These are phyloP conservation scores for Amanita inopinata DNA, from an alignment of 768 basidiomycete genomes.

Conservation along the genomic window DNA sequence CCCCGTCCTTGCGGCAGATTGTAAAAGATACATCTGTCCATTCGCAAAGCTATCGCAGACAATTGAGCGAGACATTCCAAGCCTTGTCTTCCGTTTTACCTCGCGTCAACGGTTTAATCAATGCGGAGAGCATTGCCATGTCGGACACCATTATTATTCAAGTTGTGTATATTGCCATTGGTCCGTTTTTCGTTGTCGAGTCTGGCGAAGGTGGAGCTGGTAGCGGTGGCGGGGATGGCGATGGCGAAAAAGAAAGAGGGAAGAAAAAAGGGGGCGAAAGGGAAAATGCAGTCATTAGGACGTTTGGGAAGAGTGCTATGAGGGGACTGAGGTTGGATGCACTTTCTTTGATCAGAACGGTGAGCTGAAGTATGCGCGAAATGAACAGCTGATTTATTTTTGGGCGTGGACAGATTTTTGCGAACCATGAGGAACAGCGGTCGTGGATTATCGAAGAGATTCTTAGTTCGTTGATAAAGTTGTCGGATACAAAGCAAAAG, in stretches of 20 bases:
- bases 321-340: constrained; percentile 75
- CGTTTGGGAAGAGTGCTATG: constrained; percentile 73
- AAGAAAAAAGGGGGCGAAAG: constrained; percentile 32
- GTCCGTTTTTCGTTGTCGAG: constrained; percentile 89
- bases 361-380: constrained; percentile 28
- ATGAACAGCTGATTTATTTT: background rate
- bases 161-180: constrained; percentile 87
- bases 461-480: constrained; percentile 77
- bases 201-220: constrained; percentile 25
- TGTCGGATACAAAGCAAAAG: constrained; percentile 83
- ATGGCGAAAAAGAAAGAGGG: constrained; percentile 31
- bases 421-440: constrained; percentile 82
- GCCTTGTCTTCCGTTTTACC: constrained; percentile 64
- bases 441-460: constrained; percentile 99
- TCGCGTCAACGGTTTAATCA: constrained; percentile 64
- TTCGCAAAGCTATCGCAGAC: constrained; percentile 29
- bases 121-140: constrained; percentile 66
- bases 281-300: constrained; percentile 49
- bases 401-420: constrained; percentile 59
- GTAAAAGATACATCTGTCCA: constrained; percentile 30
- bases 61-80: constrained; percentile 64
- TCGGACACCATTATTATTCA: constrained; percentile 89
- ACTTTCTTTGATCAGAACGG: constrained; percentile 74
- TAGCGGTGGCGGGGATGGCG: constrained; percentile 23
- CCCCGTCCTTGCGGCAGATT: constrained; percentile 41